Evolutionary conservation across 345 rosid species (phyloP), one percentile per base, ranked within the genome.

Genomic region (Populus alba): DNA sequence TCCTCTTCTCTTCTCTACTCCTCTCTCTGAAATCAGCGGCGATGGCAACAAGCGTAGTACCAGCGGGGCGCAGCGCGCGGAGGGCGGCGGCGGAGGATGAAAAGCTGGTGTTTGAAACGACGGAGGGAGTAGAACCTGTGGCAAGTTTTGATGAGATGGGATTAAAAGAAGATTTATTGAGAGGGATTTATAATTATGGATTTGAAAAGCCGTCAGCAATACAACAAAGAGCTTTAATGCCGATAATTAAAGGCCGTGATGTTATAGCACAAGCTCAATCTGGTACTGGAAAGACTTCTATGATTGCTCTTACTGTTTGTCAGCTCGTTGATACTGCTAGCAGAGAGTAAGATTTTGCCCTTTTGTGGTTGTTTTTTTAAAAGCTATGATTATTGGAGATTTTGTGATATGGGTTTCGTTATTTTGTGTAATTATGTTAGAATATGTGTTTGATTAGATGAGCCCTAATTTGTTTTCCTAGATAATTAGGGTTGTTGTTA

Each of bases 251-350:
- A 77, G 98, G 99, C 5, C 91, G 98, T 0, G 99, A 96, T 73
- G 98, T 94, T 12, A 96, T 96, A 35, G 98, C 99, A 5, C 98
- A 96, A 84, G 99, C 99, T 4, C 99, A 94, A 76, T 96, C 97
- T n/a, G 99, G 99, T 83, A 96, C 97, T 1, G 98, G 98, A 4
- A 96, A 96, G 80, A 92, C 97, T 73, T 92, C 98, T 68, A 91
- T 96, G 99, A 94, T 96, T 81, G 98, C 97, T 13, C 95, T 96
- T 83, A 86, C 97, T 47, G 99, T 87, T 75, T 94, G 98, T 83
- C 99, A 96, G 82, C 73, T 89, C 62, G 88, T 91, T 75, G 94
- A 94, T 49, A 90, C 95, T 43, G 74, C 95, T 8, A 80, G 80
- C 75, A 87, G 94, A 83, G 98, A 96, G 98, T 94, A 86, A 45